These are phyloP conservation scores for Thielaviopsis euricoi DNA, from an alignment of 2,329 filamentous ascomycete species.

Conservation along the genomic window DNA sequence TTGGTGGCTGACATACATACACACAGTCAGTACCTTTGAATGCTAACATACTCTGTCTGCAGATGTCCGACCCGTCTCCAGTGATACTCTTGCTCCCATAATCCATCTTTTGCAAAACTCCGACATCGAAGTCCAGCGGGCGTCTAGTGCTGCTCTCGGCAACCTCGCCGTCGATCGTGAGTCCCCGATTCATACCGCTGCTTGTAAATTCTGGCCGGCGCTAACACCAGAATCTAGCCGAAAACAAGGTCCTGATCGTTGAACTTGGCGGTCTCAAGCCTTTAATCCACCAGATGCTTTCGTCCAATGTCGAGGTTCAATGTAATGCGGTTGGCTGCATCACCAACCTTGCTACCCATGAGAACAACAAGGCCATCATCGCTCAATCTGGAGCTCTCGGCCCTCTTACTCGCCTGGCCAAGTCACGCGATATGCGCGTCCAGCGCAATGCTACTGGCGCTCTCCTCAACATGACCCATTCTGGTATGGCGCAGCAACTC, in stretches of 20 bases:
- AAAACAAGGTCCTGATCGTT: conserved; percentile 96
- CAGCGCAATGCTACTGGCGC: conserved; percentile 95
- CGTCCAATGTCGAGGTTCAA: conserved; percentile 92
- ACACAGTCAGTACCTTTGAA: too few relatives aligned
- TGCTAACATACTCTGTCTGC: conserved; percentile 11
- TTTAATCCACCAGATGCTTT: conserved; percentile 96
- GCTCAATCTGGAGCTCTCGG: conserved; percentile 84
- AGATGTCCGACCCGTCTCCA: conserved; percentile 96
- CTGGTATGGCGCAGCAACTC: conserved; percentile 43
- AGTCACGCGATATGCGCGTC: conserved; percentile 96
- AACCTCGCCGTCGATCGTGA: conserved; percentile 95
- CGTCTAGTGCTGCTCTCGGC: conserved; percentile 85
- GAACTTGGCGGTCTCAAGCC: conserved; percentile 77
- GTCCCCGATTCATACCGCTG: conserved; percentile 18
- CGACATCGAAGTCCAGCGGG: conserved; percentile 92
- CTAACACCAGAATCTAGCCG: conserved; percentile 39
- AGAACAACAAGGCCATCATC: conserved; percentile 98
- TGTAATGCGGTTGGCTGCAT: conserved; percentile 99
- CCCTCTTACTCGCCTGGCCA: conserved; percentile 79
- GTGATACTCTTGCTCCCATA: conserved; percentile 89
- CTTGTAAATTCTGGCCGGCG: not conserved
- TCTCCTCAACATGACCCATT: conserved; percentile 97
- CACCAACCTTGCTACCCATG: conserved; percentile 92
- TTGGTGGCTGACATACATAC: too few relatives aligned
- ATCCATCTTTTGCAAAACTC: conserved; percentile 86